Conservation (phyloP, 352 stramenopile species). For the Globisporangium parvum region DNA sequence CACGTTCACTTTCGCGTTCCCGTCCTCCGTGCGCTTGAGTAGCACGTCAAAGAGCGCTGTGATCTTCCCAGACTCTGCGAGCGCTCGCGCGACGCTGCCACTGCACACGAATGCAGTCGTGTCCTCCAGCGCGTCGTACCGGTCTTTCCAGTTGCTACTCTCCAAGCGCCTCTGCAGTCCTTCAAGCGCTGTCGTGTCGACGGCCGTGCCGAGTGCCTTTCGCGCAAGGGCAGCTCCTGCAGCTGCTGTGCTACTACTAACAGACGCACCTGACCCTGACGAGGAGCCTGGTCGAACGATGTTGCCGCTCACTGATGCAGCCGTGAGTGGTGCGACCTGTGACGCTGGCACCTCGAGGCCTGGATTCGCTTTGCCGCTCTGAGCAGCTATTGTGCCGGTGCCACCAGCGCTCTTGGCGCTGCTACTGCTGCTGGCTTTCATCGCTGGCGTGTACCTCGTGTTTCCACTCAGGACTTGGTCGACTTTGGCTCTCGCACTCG, state of each 20-base stretch:
- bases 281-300: background rate
- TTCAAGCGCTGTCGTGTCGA: conserved; percentile 37
- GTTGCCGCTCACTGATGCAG: background rate
- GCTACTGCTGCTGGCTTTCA: background rate
- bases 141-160: conserved; percentile 78
- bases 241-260: background rate
- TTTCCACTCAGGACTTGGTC: conserved; percentile 35
- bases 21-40: conserved; percentile 66
- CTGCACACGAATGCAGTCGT: conserved; percentile 28
- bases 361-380: background rate
- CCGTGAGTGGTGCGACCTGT: too few species aligned
- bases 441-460: conserved; percentile 18
- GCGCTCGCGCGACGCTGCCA: conserved; percentile 6
- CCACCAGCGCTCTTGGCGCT: background rate
- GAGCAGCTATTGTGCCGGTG: background rate
- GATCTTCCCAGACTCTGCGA: conserved; percentile 42
- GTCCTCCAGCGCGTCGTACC: conserved; percentile 52
- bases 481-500: conserved; percentile 34
- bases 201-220: background rate
- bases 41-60: conserved; percentile 60
- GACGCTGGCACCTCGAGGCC: background rate
- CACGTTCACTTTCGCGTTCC: conserved; percentile 68
- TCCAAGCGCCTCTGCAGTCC: conserved; percentile 43
- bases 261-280: too few species aligned
- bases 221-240: background rate